Evolutionary conservation across 1,284 basidiomycete species (phyloP).

Genomic region (Pseudozyma sp.): DNA sequence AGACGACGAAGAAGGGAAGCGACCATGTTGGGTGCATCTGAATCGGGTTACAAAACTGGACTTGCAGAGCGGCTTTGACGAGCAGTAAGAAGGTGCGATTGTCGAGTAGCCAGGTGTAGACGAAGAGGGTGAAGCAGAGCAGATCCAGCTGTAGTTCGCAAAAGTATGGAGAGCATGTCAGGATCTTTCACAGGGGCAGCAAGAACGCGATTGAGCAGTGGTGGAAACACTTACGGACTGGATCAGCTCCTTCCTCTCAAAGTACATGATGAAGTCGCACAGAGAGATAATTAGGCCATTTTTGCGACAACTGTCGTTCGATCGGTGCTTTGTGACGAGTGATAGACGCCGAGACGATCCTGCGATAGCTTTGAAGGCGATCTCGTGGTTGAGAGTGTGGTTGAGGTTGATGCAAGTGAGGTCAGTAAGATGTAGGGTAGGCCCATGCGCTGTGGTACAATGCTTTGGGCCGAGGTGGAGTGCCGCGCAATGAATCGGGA

Average conservation of each 20-base stretch:
- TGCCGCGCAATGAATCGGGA: no score
- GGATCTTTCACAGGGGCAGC: no score
- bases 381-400: background rate
- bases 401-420: no score
- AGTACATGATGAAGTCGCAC: conserved; percentile 34
- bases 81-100: conserved; percentile 42
- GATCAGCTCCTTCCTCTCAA: conserved; percentile 51
- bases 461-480: background rate
- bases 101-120: conserved; percentile 58
- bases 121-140: conserved; percentile 52
- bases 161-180: background rate
- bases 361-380: background rate
- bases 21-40: conserved; percentile 45
- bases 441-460: no score
- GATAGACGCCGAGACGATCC: no score
- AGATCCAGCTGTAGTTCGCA: conserved; percentile 40
- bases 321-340: background rate
- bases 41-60: conserved; percentile 49
- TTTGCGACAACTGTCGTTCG: background rate
- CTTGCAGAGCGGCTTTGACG: conserved; percentile 45
- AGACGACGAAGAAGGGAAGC: conserved; percentile 39
- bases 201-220: background rate
- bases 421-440: background rate
- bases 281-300: conserved; percentile 15
- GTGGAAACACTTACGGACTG: conserved; percentile 28